A percentile compares a stretch with the other conserved stretches of the same genome.
phyloP scores from a whole-genome alignment of 2,329 filamentous ascomycete genomes.

The Ophiobolus disseminans region DNA sequence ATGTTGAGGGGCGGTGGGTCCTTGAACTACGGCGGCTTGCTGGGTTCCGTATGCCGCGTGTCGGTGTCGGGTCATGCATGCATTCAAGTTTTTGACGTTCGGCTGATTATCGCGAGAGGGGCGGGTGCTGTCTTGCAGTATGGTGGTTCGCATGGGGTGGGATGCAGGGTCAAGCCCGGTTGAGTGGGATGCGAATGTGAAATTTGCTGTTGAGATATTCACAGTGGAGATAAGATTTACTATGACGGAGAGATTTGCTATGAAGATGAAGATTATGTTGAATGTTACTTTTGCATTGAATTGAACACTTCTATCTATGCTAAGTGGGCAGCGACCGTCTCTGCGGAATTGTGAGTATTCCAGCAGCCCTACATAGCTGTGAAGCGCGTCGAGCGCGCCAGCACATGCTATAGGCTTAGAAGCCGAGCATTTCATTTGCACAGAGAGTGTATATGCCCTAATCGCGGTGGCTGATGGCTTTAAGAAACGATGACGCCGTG shows the following conservation, averaged over 20 bases:
- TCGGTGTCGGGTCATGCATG: no score
- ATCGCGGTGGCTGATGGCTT: no score
- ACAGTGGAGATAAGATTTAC: not conserved
- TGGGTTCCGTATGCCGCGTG: not conserved
- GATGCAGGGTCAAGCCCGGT: slow-evolving; percentile 5
- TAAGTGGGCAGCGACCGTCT: no score
- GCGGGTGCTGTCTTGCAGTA: no score
- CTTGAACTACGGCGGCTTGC: no score
- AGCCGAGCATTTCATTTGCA: not conserved
- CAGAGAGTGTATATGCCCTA: not conserved
- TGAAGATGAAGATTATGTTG: no score
- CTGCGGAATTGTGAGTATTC: no score
- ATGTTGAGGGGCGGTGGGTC: no score
- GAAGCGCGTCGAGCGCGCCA: not conserved
- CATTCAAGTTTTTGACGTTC: no score
- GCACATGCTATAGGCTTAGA: not conserved
- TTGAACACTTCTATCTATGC: not conserved
- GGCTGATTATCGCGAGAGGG: no score
- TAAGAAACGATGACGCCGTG: not conserved
- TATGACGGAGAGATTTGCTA: not conserved
- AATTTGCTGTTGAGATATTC: not conserved
- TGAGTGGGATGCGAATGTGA: not conserved
- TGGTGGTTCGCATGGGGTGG: no score
- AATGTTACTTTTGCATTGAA: not conserved
- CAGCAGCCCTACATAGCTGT: slow-evolving; percentile 2